These are phyloP conservation scores for Calonectria montana DNA, from an alignment of 2,329 filamentous ascomycete genomes.

Conservation along the genomic window DNA sequence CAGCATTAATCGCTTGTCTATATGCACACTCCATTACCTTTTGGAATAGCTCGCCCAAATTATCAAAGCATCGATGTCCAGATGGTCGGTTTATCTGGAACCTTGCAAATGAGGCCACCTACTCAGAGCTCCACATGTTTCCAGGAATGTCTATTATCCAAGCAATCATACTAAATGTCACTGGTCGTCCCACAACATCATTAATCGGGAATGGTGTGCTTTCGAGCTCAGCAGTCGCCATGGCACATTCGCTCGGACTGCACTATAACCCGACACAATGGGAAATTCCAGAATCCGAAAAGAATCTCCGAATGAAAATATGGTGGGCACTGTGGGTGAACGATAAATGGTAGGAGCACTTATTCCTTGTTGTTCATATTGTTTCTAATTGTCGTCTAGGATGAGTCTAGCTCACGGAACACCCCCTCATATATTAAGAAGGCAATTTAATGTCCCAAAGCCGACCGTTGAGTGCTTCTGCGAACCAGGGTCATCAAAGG, in stretches of 20 bases:
- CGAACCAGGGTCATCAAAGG: constrained; percentile 27
- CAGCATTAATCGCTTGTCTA: constrained; percentile 66
- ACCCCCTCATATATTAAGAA: constrained; percentile 57
- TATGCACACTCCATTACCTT: constrained; percentile 69
- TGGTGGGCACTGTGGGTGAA: constrained; percentile 68
- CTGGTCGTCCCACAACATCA: constrained; percentile 69
- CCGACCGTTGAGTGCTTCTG: constrained; percentile 52
- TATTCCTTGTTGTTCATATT: too few species aligned
- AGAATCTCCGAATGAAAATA: constrained; percentile 61
- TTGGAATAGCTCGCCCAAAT: constrained; percentile 62
- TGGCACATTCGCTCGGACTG: constrained; percentile 65
- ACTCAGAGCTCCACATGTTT: constrained; percentile 68
- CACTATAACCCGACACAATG: constrained; percentile 64
- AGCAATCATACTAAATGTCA: constrained; percentile 68
- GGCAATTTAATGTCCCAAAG: constrained; percentile 61
- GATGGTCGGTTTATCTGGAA: constrained; percentile 73
- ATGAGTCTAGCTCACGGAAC: constrained; percentile 65
- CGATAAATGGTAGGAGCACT: constrained; percentile 61
- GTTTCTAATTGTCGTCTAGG: constrained; percentile 46
- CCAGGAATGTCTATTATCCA: constrained; percentile 69
- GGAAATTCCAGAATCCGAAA: constrained; percentile 63
- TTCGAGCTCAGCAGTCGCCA: constrained; percentile 61
- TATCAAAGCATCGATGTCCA: constrained; percentile 60
- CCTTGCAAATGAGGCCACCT: constrained; percentile 68
- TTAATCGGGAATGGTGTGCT: constrained; percentile 67